A percentile compares a stretch with the other conserved stretches of the same genome.
Evolutionary conservation across 73 alveolate genomes (phyloP).

Genomic region (Tetrahymena malaccensis): DNA sequence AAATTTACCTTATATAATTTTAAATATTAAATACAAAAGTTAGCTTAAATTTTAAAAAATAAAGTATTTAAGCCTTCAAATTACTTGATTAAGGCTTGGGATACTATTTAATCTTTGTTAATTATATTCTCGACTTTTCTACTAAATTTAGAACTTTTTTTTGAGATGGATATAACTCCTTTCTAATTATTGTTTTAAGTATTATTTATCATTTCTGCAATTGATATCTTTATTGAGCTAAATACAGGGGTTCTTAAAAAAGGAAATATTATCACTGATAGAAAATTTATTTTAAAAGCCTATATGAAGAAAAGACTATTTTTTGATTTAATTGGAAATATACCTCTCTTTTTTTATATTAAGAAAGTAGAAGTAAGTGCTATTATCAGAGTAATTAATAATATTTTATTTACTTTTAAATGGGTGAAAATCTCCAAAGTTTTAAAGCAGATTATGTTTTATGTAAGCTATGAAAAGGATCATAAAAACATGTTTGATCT

Average conservation of each 20-base stretch:
- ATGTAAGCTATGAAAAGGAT: not conserved
- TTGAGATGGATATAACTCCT: not conserved
- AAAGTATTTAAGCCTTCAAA: not conserved
- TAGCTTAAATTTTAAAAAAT: too few relatives aligned
- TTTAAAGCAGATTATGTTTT: not conserved
- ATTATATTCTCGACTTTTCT: not conserved
- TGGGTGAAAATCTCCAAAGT: not conserved
- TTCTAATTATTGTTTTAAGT: too few relatives aligned
- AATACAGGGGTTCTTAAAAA: not conserved
- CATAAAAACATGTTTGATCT: not conserved
- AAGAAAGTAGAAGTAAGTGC: not conserved
- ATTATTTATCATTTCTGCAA: not conserved
- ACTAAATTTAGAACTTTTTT: not conserved
- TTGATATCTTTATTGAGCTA: not conserved
- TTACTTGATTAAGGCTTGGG: not conserved
- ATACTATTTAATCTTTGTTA: not conserved
- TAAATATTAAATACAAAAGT: too few relatives aligned
- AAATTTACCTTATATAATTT: too few relatives aligned
- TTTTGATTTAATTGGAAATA: not conserved
- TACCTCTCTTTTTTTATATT: not conserved
- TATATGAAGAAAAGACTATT: not conserved
- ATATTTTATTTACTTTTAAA: not conserved
- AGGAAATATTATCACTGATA: not conserved
- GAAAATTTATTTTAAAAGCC: not conserved
- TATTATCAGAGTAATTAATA: not conserved